Evolutionary conservation across 352 stramenopile species (phyloP).

Genomic region (Pythium plurisporium): DNA sequence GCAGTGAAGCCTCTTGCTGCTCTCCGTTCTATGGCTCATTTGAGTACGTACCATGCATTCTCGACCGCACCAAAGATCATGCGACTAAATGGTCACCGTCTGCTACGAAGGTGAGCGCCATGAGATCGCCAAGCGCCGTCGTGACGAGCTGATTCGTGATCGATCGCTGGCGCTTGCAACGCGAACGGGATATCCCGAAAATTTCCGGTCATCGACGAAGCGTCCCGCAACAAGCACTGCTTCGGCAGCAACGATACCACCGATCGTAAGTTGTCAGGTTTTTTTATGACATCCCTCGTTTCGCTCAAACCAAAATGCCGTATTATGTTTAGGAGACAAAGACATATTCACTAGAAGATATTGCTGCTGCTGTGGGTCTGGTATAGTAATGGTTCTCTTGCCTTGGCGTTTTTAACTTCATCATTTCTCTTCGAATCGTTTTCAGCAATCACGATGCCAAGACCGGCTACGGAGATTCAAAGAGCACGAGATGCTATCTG

Average conservation of each 20-base stretch:
- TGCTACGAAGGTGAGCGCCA: constrained; percentile 44
- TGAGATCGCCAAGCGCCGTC: constrained; percentile 43
- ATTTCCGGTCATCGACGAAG: constrained; percentile 14
- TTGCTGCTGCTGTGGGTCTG: constrained; percentile 17
- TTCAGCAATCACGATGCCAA: constrained; percentile 47
- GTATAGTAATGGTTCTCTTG: not conserved
- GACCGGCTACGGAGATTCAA: constrained; percentile 37
- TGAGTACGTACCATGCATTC: constrained; percentile 28
- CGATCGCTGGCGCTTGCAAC: constrained; percentile 38
- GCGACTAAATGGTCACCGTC: too few relatives aligned
- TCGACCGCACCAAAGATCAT: too few relatives aligned
- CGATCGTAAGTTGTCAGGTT: not conserved
- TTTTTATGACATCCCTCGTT: not conserved
- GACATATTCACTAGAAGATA: constrained; percentile 15
- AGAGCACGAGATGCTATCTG: constrained; percentile 28
- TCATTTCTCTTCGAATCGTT: not conserved
- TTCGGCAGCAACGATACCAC: not conserved
- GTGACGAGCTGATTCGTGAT: constrained; percentile 42
- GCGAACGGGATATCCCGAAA: constrained; percentile 41
- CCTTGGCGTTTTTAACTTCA: too few relatives aligned
- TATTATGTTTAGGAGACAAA: constrained; percentile 8
- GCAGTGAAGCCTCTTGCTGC: not conserved
- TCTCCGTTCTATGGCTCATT: constrained; percentile 24
- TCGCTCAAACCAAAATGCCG: not conserved
- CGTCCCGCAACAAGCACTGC: not conserved